Conservation (phyloP, 352 stramenopile species). For the Salisapilia sapeloensis region DNA sequence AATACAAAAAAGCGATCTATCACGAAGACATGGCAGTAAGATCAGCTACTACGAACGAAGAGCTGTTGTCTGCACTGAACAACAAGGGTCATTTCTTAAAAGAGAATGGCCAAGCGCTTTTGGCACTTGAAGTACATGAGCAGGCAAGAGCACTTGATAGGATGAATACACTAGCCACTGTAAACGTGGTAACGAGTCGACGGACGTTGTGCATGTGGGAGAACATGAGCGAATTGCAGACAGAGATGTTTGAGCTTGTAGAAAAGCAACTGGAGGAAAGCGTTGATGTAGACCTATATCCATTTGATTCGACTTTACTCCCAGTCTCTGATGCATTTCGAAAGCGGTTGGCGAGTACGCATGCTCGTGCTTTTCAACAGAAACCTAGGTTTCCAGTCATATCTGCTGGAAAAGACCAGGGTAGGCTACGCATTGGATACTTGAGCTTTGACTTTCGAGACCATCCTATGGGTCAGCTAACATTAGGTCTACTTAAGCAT, state of each 20-base stretch:
- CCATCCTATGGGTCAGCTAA: slow-evolving; percentile 88
- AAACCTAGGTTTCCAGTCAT: slow-evolving; percentile 12
- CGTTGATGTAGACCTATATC: slow-evolving; percentile 12
- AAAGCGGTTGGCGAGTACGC: slow-evolving; percentile 18
- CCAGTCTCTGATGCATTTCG: slow-evolving; percentile 24
- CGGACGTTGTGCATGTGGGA: slow-evolving; percentile 48
- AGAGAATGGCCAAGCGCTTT: slow-evolving; percentile 12
- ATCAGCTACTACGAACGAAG: neutral
- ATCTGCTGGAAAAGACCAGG: neutral
- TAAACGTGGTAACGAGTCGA: slow-evolving; percentile 25
- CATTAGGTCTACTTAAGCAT: slow-evolving; percentile 57
- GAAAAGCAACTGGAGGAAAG: slow-evolving; percentile 5
- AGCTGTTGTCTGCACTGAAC: slow-evolving; percentile 19
- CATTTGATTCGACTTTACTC: slow-evolving; percentile 60
- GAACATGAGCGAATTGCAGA: slow-evolving; percentile 22
- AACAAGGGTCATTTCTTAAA: slow-evolving; percentile 69
- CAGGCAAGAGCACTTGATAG: slow-evolving; percentile 17
- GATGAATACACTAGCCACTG: slow-evolving; percentile 14
- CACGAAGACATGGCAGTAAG: slow-evolving; percentile 26
- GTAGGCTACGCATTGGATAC: slow-evolving; percentile 41
- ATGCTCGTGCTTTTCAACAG: slow-evolving; percentile 16
- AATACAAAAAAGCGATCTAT: slow-evolving; percentile 16
- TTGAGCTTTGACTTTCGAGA: slow-evolving; percentile 85
- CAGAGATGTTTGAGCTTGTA: slow-evolving; percentile 14
- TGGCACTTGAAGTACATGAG: slow-evolving; percentile 21